Base-by-base conservation (phyloP, 345 rosid species). In the Bruguiera parviflora region DNA sequence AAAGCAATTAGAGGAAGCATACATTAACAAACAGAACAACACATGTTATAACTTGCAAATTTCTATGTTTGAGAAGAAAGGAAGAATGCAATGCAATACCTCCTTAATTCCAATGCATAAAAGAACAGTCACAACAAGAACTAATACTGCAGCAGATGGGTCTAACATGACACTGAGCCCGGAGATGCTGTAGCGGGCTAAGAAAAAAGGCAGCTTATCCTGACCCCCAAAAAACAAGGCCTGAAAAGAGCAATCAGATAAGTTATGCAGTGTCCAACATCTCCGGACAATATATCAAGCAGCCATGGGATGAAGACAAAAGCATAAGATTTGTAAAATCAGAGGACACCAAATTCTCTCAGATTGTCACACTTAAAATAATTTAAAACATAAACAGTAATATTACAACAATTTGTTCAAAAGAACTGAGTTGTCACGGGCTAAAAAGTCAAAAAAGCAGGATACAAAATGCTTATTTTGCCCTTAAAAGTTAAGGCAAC, bases 71-170 rank as follows among this genome's bases (percentile, higher is more conserved):
- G 15, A 7, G 24, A 29, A 75, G 52, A 27, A 31, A 64, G 53
- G 39, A 20, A 22, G 53, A 58, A 22, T 11, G 19, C 7, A 21
- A 9, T 27, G 53, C 1, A 24, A 27, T 58, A 71, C 80, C 80
- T 77, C 76, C 64, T 77, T 77, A 64, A 77, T 77, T 63, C 80
- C 80, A 51, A 77, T 47, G 71, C 80, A 77, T 63, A 76, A 52
- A 8, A 77, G 76, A n/a, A 52, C 49, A 61, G 80, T 77, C 57
- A 77, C 80, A 57, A 68, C 53, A 51, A 77, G 72, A 77, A 77
- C 76, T 32, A 77, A 68, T 35, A 77, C 75, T 24, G 80, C 80
- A 32, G 80, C 80, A 21, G 69, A 71, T 24, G 80, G 80, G 33
- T 77, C 80, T 27, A 77, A 70, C 35, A 77, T 61, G 18, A 77